A percentile compares a stretch with the other conserved stretches of the same genome.
phyloP scores from a whole-genome alignment of 805 yeast species.

The Candida suzukii region DNA sequence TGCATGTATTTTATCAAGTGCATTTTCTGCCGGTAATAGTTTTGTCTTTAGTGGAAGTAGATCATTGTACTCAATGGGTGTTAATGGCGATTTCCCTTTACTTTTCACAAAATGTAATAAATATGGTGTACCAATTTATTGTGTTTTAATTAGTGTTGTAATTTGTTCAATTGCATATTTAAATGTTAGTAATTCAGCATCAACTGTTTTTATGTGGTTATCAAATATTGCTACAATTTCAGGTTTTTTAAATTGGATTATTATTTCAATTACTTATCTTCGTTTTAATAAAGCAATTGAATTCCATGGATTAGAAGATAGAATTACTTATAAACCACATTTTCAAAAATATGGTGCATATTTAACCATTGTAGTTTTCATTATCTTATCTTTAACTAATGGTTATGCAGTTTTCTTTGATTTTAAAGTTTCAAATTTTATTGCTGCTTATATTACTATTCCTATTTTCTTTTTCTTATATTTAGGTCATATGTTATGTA shows the following conservation, averaged over 20 bases:
- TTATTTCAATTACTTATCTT: slow-evolving; percentile 46
- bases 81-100: slow-evolving; percentile 60
- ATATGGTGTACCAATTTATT: slow-evolving; percentile 46
- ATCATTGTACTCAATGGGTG: slow-evolving; percentile 57
- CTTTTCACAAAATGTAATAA: slow-evolving; percentile 44
- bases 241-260: slow-evolving; percentile 61
- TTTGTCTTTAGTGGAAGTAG: slow-evolving; percentile 63
- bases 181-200: slow-evolving; percentile 52
- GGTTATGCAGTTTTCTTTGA: slow-evolving; percentile 55
- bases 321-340: slow-evolving; percentile 50
- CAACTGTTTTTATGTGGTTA: slow-evolving; percentile 61
- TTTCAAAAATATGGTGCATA: slow-evolving; percentile 56
- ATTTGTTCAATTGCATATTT: slow-evolving; percentile 54
- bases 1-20: slow-evolving; percentile 61
- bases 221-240: slow-evolving; percentile 60
- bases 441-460: slow-evolving; percentile 61
- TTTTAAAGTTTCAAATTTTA: slow-evolving; percentile 43
- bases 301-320: slow-evolving; percentile 42
- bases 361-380: slow-evolving; percentile 34
- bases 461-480: slow-evolving; percentile 48
- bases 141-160: slow-evolving; percentile 30
- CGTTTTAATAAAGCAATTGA: slow-evolving; percentile 60
- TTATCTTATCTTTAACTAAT: slow-evolving; percentile 47
- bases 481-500: slow-evolving; percentile 48
- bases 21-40: slow-evolving; percentile 63